Conservation (phyloP, 2,329 filamentous ascomycete species). For the Simplicillium sp. region DNA sequence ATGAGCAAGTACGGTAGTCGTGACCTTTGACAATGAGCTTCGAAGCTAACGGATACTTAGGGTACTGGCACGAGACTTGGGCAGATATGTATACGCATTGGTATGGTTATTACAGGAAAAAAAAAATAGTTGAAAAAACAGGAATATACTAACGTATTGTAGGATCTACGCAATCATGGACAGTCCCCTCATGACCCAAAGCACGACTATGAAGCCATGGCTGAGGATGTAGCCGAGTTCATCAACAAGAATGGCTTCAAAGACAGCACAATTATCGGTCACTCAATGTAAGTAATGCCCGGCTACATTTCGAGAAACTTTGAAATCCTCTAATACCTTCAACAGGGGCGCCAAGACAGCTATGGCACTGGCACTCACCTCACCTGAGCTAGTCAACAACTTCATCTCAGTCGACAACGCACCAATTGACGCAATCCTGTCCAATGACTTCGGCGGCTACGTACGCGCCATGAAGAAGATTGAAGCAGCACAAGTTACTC, state of each 20-base stretch:
- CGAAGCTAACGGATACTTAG: conserved; percentile 32
- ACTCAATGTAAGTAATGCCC: conserved; percentile 66
- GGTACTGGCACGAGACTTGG: conserved; percentile 70
- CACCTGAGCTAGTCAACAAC: conserved; percentile 56
- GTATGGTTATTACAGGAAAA: conserved; percentile 34
- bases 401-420: conserved; percentile 88
- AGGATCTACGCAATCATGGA: conserved; percentile 91
- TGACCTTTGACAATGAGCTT: conserved; percentile 1
- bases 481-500: conserved; percentile 56
- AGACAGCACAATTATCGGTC: conserved; percentile 72
- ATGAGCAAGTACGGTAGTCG: conserved; percentile 72
- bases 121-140: no score
- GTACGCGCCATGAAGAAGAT: conserved; percentile 77
- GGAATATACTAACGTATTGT: conserved; percentile 7
- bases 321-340: neutral
- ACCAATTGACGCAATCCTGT: conserved; percentile 69
- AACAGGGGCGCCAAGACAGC: conserved; percentile 79
- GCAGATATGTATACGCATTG: conserved; percentile 72
- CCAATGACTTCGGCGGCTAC: conserved; percentile 69
- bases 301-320: neutral
- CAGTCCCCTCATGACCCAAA: conserved; percentile 68
- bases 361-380: conserved; percentile 73
- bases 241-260: conserved; percentile 61
- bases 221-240: conserved; percentile 73
- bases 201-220: conserved; percentile 78